Evolutionary conservation across 1,284 basidiomycete genomes (phyloP), one percentile per base, ranked within the genome.

Genomic region (Austroboletus niveus): DNA sequence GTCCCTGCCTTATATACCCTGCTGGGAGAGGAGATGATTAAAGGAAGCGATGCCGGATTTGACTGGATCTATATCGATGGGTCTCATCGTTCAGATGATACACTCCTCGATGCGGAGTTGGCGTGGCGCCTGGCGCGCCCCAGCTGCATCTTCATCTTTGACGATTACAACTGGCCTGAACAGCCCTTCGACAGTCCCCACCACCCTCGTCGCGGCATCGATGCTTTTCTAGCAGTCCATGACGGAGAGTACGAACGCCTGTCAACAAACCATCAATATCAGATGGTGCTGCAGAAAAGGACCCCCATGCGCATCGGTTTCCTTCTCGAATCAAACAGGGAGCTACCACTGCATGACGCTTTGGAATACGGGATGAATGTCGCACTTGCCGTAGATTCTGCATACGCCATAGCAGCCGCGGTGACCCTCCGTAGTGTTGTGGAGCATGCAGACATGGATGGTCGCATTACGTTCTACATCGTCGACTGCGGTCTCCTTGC

Each of bases 31-130:
- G 79, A 79, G 60, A 73, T 72, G 52, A 42, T 49, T 5, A 56
- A 60, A 15, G 47, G 30, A 1, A 38, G 53, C 1, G 53, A 63
- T 2, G 68, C 74, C 10, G 81, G 81, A 1, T 84, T 77, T 56
- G 79, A 83, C 57, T 84, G 78, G 76, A 64, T 83, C 9, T 84
- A 84, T 57, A 60, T 84, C 49, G 80, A 83, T 52, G 81, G 81
- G 4, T 81, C 79, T 7, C 81, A 82, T 60, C 74, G 78, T 51
- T 78, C 81, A 1, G 77, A 79, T 52, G 82, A 84, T 57, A 82
- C 80, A 0, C 68, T 83, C 47, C 71, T 84, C 22, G 82, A 84
- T 56, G 80, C 75, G 6, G 82, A 84, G 61, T 68, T 83, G 29
- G 74, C 72, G 3, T 83, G 82, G 81, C 69, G 81, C 3, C 65